Base-by-base conservation (phyloP, 495 filamentous ascomycete genomes). In the Penicillium macrosclerotiorum region DNA sequence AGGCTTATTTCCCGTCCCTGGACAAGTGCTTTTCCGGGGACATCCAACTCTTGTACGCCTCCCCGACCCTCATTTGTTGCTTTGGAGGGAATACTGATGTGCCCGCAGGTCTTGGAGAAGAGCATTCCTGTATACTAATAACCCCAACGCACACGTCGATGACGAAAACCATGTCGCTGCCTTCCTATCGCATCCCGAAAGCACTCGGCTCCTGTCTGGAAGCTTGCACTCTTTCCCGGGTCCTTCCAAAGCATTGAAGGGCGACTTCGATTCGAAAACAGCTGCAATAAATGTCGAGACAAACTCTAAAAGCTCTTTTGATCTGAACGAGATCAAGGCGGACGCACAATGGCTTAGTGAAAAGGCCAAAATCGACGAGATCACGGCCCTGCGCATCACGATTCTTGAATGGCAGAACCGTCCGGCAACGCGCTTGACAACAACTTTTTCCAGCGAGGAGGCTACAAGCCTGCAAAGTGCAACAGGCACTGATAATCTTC, bases 271-370 rank as follows among this genome's bases (percentile, higher is more conserved):
- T 42, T 89, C 84, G 30, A 91, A 83, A 65, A 96, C 90, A 1
- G 85, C 92, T 13, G 83, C 91, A n/a, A 94, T 96, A 40, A 85
- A 95, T 62, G 83, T 90, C 33, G 78, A 86, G 18, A 85, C 88
- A 4, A 78, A 79, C 7, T 68, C 80, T 17, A 81, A 82, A 51
- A 76, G 79, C 12, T 76, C 77, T 20, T 89, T 85, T 63, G 76
- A 91, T 56, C 75, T 96, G 36, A 80, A 85, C 18, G 76, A 89
- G 64, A 83, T 97, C 57, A 95, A 94, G 65, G 77, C 80, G 18
- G 93, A 96, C 64, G 80, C 89, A 26, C 64, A 86, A 29, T 96
- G 90, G 89, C 72, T 98, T 38, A 90, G 86, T 60, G 76, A 86
- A 44, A 77, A 79, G 47, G 80, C 83, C 9, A 75, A 77, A 11